phyloP scores from a whole-genome alignment of 2,329 filamentous ascomycete species.

The Ceratocystis harringtonii region DNA sequence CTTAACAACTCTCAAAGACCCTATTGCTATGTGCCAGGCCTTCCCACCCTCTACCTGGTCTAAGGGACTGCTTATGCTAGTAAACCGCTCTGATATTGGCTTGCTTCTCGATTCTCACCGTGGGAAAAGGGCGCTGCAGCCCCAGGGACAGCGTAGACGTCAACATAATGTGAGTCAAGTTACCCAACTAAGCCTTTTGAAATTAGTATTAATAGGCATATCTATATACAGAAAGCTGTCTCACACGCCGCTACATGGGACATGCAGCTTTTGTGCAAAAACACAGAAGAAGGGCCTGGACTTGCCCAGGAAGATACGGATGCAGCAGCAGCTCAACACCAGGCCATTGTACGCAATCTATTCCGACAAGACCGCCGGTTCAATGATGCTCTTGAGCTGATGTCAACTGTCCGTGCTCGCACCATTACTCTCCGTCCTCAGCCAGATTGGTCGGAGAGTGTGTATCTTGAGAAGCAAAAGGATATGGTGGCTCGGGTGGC shows the following conservation, averaged over 20 bases:
- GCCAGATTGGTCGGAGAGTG: slow-evolving; percentile 67
- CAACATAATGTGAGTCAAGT: background rate
- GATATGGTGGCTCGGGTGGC: slow-evolving; percentile 76
- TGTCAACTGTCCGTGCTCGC: slow-evolving; percentile 74
- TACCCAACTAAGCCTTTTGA: background rate
- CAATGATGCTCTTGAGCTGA: slow-evolving; percentile 65
- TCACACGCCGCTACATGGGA: slow-evolving; percentile 58
- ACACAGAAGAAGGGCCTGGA: slow-evolving; percentile 42
- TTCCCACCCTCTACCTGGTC: slow-evolving; percentile 66
- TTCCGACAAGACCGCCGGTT: slow-evolving; percentile 86
- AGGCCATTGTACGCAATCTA: slow-evolving; percentile 68
- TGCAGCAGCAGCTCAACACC: slow-evolving; percentile 67
- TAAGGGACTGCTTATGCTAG: slow-evolving; percentile 52
- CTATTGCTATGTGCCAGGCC: slow-evolving; percentile 71
- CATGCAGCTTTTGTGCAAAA: slow-evolving; percentile 60
- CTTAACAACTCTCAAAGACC: slow-evolving; percentile 66
- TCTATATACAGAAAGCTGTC: slow-evolving; percentile 25
- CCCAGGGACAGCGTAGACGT: background rate
- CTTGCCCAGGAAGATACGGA: slow-evolving; percentile 49
- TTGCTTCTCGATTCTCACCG: slow-evolving; percentile 38
- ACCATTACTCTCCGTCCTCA: slow-evolving; percentile 62
- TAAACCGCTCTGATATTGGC: slow-evolving; percentile 70
- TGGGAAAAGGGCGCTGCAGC: slow-evolving; percentile 15
- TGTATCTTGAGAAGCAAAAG: slow-evolving; percentile 84
- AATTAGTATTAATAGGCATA: slow-evolving; percentile 5